phyloP scores from a whole-genome alignment of 2,329 filamentous ascomycete genomes.

The Colletotrichum tropicale region DNA sequence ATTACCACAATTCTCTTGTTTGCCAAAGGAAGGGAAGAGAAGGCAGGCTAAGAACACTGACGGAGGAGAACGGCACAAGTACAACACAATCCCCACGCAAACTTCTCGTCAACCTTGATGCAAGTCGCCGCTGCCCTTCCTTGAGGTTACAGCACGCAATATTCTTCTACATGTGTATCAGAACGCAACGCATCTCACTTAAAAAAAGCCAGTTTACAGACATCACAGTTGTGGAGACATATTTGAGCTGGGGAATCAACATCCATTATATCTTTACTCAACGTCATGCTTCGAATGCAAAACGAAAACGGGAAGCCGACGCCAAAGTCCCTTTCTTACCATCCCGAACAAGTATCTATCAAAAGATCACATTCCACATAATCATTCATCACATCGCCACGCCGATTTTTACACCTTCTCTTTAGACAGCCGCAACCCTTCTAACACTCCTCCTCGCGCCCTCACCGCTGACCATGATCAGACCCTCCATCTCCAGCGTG shows the following conservation, averaged over 20 bases:
- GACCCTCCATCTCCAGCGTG: conserved; percentile 82
- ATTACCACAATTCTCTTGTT: not conserved
- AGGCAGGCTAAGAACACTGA: not conserved
- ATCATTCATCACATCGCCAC: not conserved
- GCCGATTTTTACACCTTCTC: conserved; percentile 11
- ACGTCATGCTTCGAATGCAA: not conserved
- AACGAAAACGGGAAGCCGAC: not conserved
- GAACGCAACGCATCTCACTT: not conserved
- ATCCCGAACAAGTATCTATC: conserved; percentile 47
- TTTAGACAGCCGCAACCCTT: conserved; percentile 65
- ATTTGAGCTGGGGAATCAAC: not conserved
- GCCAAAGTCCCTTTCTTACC: conserved; percentile 30
- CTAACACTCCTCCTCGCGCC: conserved; percentile 83
- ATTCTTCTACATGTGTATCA: not conserved
- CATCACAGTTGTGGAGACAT: not conserved
- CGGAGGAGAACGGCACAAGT: not conserved
- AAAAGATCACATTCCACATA: conserved; percentile 10
- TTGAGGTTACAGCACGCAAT: not conserved
- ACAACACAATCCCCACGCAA: not conserved
- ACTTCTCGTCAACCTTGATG: not conserved
- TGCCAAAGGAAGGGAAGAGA: not conserved
- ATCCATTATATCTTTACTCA: not conserved
- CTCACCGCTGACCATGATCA: conserved; percentile 81
- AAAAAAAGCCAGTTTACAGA: not conserved
- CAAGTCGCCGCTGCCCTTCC: not conserved